Percentiles rank a stretch among this genome's conserved stretches.
phyloP scores from a whole-genome alignment of 371 early-diverging fungal species.

The Mortierella sp. region DNA sequence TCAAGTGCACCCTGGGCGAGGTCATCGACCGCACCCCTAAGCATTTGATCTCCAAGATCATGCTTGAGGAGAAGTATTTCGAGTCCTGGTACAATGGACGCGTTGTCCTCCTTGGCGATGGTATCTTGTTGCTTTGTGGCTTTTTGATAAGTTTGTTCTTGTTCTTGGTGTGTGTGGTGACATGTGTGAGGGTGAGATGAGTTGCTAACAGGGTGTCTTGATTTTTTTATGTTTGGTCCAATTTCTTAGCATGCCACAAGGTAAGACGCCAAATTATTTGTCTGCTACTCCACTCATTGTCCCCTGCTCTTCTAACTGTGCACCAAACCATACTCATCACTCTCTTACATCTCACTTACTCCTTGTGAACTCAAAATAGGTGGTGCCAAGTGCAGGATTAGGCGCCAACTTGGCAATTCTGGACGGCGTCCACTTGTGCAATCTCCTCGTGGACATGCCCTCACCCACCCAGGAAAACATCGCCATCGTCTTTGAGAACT shows the following conservation, averaged over 20 bases:
- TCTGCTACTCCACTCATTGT: background rate
- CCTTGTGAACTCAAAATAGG: conserved; percentile 12
- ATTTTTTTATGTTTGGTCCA: background rate
- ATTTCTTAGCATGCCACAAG: conserved; percentile 44
- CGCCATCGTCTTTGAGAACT: conserved; percentile 40
- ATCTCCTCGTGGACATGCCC: conserved; percentile 41
- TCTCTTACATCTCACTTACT: background rate
- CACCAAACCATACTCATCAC: background rate
- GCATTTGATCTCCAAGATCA: conserved; percentile 47
- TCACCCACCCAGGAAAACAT: conserved; percentile 32
- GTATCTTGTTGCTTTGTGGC: conserved; percentile 11
- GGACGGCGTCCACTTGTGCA: conserved; percentile 49
- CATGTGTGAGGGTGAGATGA: background rate
- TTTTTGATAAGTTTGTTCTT: no score
- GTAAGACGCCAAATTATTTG: background rate
- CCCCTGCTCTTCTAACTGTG: background rate
- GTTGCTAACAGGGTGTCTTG: background rate
- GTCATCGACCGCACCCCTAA: conserved; percentile 48
- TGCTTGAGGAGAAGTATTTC: conserved; percentile 51
- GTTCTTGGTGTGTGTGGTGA: background rate
- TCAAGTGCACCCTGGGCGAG: conserved; percentile 50
- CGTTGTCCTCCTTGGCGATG: conserved; percentile 50
- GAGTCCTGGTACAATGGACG: conserved; percentile 51
- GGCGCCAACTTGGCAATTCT: conserved; percentile 54
- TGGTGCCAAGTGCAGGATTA: conserved; percentile 51